Base-by-base conservation (phyloP, 1,284 basidiomycete genomes). In the Mycena sp. region DNA sequence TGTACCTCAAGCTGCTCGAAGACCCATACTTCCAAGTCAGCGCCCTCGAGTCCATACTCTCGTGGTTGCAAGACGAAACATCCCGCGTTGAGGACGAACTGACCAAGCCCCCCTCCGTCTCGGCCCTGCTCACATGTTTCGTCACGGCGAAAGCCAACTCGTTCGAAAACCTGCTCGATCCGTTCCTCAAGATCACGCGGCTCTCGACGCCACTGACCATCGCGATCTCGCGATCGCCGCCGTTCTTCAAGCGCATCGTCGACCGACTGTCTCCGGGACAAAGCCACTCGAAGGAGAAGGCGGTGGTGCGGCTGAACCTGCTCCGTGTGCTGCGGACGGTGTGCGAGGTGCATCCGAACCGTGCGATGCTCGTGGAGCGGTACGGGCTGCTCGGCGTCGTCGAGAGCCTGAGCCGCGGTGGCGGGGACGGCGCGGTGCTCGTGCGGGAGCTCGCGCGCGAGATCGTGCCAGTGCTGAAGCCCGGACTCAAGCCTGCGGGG, bases 1-100 rank as follows among this genome's bases (percentile, higher is more conserved):
- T 98, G 80, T 99, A 98, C 73, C 80, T 98, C 64, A 86, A 88
- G 66, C 83, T 99, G 30, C 81, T 99, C 45, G 87, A 90, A 40
- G 96, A 99, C 73, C 93, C 95, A 0, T 98, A 98, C 80, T 99
- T 98, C 88, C 94, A 96, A 74, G 93, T 96, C 65, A 94, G 91
- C 70, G 94, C 96, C 12, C 78, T 99, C 58, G 97, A 99, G 74
- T 90, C 95, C 6, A 88, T 98, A 32, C 78, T 96, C 9, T 91
- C 93, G 4, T 99, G 97, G 97, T 93, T 99, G 63, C 93, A 96
- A 80, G 97, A 98, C 72, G 97, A 99, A 79, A 94, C 94, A 1
- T 89, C 94, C 2, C 86, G 95, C 53, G 93, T 99, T 5, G 97
- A 99, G 75, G 95, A 96, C 72, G 89, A 91, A 35, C 82, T 99